These are phyloP conservation scores for Iris macrosiphon DNA, from an alignment of 106 monocot species.

Conservation along the genomic window DNA sequence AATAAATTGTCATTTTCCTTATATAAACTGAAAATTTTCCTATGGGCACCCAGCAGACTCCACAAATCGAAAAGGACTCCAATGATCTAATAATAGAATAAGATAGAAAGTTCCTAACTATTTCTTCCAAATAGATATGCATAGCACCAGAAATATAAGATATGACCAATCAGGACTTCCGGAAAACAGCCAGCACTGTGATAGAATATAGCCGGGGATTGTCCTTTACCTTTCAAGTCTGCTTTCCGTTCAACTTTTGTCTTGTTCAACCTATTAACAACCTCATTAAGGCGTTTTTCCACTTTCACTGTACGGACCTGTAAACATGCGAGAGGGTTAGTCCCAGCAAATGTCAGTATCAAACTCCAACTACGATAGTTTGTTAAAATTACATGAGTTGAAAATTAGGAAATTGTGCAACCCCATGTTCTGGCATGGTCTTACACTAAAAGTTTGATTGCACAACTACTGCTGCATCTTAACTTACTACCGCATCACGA, in stretches of 20 bases:
- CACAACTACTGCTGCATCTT: too few species aligned
- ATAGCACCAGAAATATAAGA: neutral
- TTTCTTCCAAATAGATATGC: neutral
- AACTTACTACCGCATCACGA: too few species aligned
- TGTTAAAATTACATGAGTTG: too few species aligned
- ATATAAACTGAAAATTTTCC: neutral
- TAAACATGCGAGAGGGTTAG: neutral
- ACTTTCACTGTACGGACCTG: conserved; percentile 81
- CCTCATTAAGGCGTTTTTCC: conserved; percentile 89
- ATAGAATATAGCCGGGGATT: neutral
- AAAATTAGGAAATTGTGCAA: too few species aligned
- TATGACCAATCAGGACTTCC: neutral
- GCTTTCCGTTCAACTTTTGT: conserved; percentile 88
- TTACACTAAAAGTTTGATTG: too few species aligned
- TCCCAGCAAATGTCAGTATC: neutral
- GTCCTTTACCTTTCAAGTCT: conserved; percentile 76
- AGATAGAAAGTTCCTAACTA: too few species aligned
- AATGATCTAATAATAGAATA: too few species aligned
- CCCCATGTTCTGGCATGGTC: too few species aligned
- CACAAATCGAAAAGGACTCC: neutral
- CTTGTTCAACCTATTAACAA: conserved; percentile 89
- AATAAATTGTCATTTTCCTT: too few species aligned
- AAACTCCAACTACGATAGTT: neutral
- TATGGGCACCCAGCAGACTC: too few species aligned
- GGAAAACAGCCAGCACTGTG: neutral